These are phyloP conservation scores for Prunella vulgaris DNA, from an alignment of 257 asterid genomes.

Conservation along the genomic window DNA sequence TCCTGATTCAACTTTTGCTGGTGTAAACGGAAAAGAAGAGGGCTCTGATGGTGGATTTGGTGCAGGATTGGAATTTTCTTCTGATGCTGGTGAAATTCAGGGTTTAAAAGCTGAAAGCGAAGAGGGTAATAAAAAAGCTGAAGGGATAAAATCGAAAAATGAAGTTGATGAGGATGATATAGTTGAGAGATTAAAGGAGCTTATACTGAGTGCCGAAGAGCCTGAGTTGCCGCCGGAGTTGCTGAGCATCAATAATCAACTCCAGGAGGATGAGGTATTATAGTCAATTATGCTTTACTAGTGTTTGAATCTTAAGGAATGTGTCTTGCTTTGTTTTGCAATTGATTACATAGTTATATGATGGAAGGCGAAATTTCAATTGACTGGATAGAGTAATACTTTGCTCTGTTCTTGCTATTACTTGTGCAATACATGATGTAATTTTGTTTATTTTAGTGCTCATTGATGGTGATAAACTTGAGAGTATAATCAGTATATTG, in stretches of 20 bases:
- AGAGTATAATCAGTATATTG: no score
- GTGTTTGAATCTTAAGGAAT: no score
- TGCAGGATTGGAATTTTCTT: background rate
- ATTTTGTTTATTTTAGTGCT: background rate
- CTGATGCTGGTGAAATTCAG: conserved; percentile 10
- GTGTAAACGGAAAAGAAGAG: conserved; percentile 15
- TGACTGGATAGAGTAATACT: background rate
- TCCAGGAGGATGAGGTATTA: conserved; percentile 80
- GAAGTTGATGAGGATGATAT: conserved; percentile 31
- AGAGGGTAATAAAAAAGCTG: conserved; percentile 16
- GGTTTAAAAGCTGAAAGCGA: conserved; percentile 8
- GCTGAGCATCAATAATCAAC: conserved; percentile 55
- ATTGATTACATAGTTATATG: background rate
- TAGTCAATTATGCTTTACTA: background rate
- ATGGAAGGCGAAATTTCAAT: background rate
- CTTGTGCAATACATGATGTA: background rate
- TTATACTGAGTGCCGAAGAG: conserved; percentile 41
- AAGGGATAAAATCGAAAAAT: conserved; percentile 18
- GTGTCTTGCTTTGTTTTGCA: background rate
- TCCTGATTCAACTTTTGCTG: conserved; percentile 4
- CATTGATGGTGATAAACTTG: no score
- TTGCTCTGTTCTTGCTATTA: background rate
- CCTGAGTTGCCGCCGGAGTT: conserved; percentile 47
- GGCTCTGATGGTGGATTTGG: conserved; percentile 19
- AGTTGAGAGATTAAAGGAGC: conserved; percentile 44